These are phyloP conservation scores for Fusarium sp. DNA, from an alignment of 2,329 filamentous ascomycete species.

Conservation along the genomic window DNA sequence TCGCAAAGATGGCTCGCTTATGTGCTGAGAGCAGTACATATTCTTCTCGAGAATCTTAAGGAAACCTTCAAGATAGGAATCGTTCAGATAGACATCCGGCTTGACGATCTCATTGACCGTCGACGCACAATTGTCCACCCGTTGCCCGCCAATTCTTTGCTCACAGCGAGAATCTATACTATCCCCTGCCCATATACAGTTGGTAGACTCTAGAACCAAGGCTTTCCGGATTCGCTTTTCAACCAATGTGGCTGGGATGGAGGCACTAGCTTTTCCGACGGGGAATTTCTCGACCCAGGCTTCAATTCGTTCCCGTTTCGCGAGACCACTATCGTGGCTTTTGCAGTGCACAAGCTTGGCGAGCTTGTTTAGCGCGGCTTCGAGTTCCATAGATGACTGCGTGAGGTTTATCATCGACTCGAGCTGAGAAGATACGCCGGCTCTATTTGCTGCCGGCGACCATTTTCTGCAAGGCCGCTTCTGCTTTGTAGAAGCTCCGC, in stretches of 20 bases:
- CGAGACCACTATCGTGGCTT: not conserved
- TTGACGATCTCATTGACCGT: not conserved
- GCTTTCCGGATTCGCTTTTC: not conserved
- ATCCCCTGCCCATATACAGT: not conserved
- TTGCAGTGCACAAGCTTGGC: slow-evolving; percentile 2
- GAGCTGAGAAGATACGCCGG: not conserved
- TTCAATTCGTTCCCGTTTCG: not conserved
- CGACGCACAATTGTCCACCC: not conserved
- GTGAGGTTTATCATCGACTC: not conserved
- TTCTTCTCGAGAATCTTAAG: not conserved
- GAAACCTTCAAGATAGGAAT: not conserved
- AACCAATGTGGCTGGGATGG: not conserved
- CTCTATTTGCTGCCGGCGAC: not conserved
- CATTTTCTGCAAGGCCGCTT: not conserved
- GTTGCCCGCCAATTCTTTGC: not conserved
- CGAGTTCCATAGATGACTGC: slow-evolving; percentile 2
- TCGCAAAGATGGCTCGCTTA: not conserved
- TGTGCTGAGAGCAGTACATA: not conserved
- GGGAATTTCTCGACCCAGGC: not conserved
- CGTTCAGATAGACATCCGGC: not conserved
- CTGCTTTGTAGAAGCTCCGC: not conserved
- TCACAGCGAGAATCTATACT: not conserved
- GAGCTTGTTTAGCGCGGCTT: not conserved
- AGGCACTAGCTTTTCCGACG: not conserved
- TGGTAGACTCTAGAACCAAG: not conserved